Conservation (phyloP, 163 green algal genomes). For the Trebouxia gelatinosa region DNA sequence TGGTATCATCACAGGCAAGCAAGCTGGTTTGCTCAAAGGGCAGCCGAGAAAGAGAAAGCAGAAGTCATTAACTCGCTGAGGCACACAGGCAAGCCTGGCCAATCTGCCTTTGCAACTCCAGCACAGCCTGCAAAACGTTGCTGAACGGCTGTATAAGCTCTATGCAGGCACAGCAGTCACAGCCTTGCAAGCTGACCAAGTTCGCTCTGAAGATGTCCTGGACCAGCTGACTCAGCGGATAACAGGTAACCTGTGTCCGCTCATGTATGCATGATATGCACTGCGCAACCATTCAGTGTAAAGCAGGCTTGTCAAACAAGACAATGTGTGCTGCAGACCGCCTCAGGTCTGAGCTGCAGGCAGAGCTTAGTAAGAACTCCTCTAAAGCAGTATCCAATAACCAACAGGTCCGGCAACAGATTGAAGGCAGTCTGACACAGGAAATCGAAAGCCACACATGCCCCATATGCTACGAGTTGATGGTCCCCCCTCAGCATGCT, state of each 20-base stretch:
- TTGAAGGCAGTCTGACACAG: conserved; percentile 41
- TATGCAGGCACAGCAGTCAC: neutral
- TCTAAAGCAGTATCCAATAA: neutral
- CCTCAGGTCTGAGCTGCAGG: conserved; percentile 18
- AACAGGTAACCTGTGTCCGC: neutral
- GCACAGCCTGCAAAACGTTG: neutral
- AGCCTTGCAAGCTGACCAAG: neutral
- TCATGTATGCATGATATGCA: neutral
- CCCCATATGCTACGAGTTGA: conserved; percentile 64
- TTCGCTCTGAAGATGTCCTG: conserved; percentile 17
- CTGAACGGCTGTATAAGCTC: neutral
- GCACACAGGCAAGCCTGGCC: neutral
- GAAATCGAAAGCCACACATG: conserved; percentile 61
- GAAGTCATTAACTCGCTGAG: neutral
- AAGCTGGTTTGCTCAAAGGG: conserved; percentile 17
- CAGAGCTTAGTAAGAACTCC: neutral
- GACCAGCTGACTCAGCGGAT: conserved; percentile 27
- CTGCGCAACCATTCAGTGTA: neutral
- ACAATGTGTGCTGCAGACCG: neutral
- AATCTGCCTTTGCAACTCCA: neutral
- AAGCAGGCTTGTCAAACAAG: neutral
- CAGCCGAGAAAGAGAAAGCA: conserved; percentile 7
- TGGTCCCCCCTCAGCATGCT: conserved; percentile 45
- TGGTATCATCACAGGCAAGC: conserved; percentile 11
- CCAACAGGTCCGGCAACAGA: neutral